Conservation (phyloP, 495 filamentous ascomycete species). For the Rhizodiscina lignyota region DNA sequence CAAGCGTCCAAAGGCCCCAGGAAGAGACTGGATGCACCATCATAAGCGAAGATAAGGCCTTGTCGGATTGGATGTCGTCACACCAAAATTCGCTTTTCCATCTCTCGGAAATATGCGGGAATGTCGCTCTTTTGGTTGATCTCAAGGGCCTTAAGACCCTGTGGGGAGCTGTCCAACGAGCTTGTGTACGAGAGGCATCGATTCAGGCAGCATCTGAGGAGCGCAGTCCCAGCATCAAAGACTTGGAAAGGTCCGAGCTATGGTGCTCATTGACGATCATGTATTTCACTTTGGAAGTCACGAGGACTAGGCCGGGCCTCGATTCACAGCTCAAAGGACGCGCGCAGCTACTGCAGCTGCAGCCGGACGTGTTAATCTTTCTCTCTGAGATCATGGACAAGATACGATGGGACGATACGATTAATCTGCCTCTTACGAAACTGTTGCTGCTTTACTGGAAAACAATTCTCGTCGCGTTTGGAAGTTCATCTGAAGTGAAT, state of each 20-base stretch:
- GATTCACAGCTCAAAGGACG: conserved; percentile 8
- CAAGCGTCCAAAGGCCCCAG: conserved; percentile 21
- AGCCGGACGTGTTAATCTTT: conserved; percentile 54
- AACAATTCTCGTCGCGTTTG: conserved; percentile 67
- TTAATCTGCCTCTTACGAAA: conserved; percentile 44
- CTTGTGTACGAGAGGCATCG: conserved; percentile 6
- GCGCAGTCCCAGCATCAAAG: conserved; percentile 1
- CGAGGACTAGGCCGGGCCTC: conserved; percentile 12
- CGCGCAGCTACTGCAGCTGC: conserved; percentile 28
- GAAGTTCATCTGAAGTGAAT: conserved; percentile 53
- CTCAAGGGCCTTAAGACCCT: conserved; percentile 14
- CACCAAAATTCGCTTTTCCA: conserved; percentile 12
- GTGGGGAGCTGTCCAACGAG: conserved; percentile 8
- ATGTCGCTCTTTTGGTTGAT: conserved; percentile 14
- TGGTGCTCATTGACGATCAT: conserved; percentile 23
- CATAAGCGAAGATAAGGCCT: background rate
- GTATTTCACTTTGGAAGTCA: conserved; percentile 22
- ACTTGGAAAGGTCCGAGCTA: conserved; percentile 18
- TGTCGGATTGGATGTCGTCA: background rate
- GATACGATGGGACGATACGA: conserved; percentile 74
- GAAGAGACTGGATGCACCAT: background rate
- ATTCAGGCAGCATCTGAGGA: background rate
- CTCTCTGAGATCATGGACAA: conserved; percentile 59
- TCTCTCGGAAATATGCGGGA: conserved; percentile 18
- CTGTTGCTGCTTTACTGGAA: conserved; percentile 76